Evolutionary conservation across 2,329 filamentous ascomycete species (phyloP).

Genomic region (Colletotrichum sp.): DNA sequence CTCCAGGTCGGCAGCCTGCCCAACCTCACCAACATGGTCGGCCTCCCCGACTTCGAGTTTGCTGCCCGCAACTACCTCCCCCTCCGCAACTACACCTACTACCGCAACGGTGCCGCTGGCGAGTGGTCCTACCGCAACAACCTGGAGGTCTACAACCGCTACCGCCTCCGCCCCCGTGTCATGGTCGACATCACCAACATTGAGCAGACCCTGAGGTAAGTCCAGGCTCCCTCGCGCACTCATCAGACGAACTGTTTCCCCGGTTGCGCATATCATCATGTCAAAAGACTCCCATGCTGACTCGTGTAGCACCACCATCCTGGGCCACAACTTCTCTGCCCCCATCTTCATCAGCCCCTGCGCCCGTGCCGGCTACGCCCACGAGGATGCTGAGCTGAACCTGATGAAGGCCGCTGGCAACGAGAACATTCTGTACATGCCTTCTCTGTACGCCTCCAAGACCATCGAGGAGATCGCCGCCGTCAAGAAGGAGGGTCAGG

Average conservation of each 20-base stretch:
- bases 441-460: slow-evolving; percentile 36
- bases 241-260: background rate
- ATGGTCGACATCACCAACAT: slow-evolving; percentile 55
- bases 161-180: slow-evolving; percentile 51
- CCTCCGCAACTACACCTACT: slow-evolving; percentile 57
- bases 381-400: slow-evolving; percentile 53
- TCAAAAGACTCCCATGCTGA: background rate
- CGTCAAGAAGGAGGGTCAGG: slow-evolving; percentile 39
- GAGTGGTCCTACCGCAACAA: slow-evolving; percentile 64
- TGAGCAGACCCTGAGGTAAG: slow-evolving; percentile 40
- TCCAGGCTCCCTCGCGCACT: background rate
- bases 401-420: slow-evolving; percentile 53
- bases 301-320: slow-evolving; percentile 47
- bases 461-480: slow-evolving; percentile 42
- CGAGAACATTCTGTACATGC: slow-evolving; percentile 57
- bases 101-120: slow-evolving; percentile 59
- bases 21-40: slow-evolving; percentile 47
- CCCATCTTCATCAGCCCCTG: slow-evolving; percentile 62
- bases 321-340: slow-evolving; percentile 57
- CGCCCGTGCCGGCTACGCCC: slow-evolving; percentile 48
- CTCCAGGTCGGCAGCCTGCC: slow-evolving; percentile 42
- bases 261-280: background rate
- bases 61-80: slow-evolving; percentile 55
- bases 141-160: slow-evolving; percentile 57
- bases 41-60: slow-evolving; percentile 60